A percentile compares a stretch with the other conserved stretches of the same genome.
phyloP scores from a whole-genome alignment of 1,139 yeast genomes.

The Candida pseudoviswanathii region DNA sequence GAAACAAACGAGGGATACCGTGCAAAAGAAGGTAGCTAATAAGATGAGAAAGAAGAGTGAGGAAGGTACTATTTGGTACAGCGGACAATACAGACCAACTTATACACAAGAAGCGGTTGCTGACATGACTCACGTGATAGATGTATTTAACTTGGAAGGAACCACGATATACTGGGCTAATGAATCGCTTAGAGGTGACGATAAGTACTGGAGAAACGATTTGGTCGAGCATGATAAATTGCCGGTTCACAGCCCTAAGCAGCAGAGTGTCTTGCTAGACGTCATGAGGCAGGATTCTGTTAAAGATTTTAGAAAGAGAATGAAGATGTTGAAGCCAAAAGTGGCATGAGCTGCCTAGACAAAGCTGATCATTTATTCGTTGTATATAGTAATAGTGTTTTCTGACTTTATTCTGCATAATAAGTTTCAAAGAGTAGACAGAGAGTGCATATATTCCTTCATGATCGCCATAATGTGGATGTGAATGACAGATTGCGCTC shows the following conservation, averaged over 20 bases:
- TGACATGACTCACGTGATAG: constrained; percentile 73
- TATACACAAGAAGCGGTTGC: constrained; percentile 92
- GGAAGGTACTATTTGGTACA: constrained; percentile 82
- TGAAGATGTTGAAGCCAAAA: constrained; percentile 14
- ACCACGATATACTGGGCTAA: constrained; percentile 78
- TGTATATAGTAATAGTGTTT: constrained; percentile 1
- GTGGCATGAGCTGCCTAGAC: constrained; percentile 2
- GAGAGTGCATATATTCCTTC: no score
- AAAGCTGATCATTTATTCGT: background rate
- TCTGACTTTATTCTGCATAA: no score
- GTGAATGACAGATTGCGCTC: background rate
- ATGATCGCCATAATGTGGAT: background rate
- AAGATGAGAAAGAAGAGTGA: constrained; percentile 70
- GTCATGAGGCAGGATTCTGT: constrained; percentile 51
- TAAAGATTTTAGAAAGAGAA: constrained; percentile 30
- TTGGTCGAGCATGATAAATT: constrained; percentile 60
- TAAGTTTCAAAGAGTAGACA: no score
- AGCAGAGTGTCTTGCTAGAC: constrained; percentile 63
- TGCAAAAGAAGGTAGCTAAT: constrained; percentile 61
- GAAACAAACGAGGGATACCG: constrained; percentile 69
- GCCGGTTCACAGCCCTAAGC: constrained; percentile 65
- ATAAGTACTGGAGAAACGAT: constrained; percentile 59
- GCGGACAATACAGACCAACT: constrained; percentile 87
- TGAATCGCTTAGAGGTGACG: constrained; percentile 83
- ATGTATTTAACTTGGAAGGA: constrained; percentile 53